Base-by-base conservation (phyloP, 371 early-diverging fungal species). In the Dentiscutata heterogama region DNA sequence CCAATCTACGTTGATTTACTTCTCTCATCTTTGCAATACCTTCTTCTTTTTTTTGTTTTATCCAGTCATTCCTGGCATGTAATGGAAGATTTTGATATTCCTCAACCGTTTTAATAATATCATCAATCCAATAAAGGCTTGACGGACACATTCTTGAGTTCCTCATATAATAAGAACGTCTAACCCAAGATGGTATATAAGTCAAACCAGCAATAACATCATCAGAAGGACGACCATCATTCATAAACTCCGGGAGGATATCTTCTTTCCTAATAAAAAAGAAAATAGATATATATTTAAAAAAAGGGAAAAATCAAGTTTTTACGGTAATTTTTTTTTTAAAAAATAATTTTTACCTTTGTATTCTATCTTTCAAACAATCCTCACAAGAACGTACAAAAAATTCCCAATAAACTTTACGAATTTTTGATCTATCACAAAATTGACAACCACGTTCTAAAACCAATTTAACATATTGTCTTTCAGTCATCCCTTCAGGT, bases 401-500 rank as follows among this genome's bases (percentile, higher is more conserved):
- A 65, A 78, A 78, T 31, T 22, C 65, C 78, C 78, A 78, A 51
- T 78, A 78, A 25, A 78, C 67, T 51, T 50, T 65, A 50, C 67
- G 29, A 27, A 65, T 50, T 16, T 22, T 27, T 4, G 27, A 20
- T 65, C n/a, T 78, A 46, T 46, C 67, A 78, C 78, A 78, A 27
- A 78, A 20, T 65, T 78, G 78, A 65, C 78, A 78, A 39, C 67
- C 67, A 6, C 50, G 27, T 51, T 67, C 78, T 29, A 65, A 16
- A 27, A 78, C 11, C 51, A 78, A 67, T 67, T 31, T 63, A 20
- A 46, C 42, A 39, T 65, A 78, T 10, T 13, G 20, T 4, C 39
- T 63, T 67, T 78, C 78, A 53, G 27, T 51, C 78, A 78, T 78
- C 18, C 78, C 78, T 63, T 78, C 51, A 22, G 78, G 78, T 31